Base-by-base conservation (phyloP, 176 grass and related monocot genomes). In the Avena eriantha region DNA sequence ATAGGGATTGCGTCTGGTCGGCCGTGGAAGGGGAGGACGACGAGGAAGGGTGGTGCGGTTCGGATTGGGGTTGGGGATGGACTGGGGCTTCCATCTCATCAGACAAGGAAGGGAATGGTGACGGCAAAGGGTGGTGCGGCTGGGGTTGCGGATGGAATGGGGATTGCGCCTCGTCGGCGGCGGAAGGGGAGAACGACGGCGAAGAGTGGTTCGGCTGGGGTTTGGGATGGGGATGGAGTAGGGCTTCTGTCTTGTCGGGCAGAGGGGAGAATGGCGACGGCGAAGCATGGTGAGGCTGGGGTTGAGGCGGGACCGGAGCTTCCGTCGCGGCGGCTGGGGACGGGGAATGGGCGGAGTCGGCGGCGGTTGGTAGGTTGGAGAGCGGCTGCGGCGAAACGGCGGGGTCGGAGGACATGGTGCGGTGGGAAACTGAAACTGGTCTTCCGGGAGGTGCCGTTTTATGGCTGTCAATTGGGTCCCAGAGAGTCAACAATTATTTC, bases 371-470 rank as follows among this genome's bases (percentile, higher is more conserved):
- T 49, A 39, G 85, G 67, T 60, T 56, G 29, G 83, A 53, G 47
- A 10, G 53, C 88, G 73, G 87, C 87, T 74, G 88, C 92, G 89
- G 89, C 70, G 88, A 85, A 87, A 80, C 87, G 35, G 92, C 92
- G 88, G 84, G 79, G 87, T 89, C 77, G 61, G 88, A 81, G 50
- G 80, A 83, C 89, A 87, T 84, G 85, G 89, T 73, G 73, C 33
- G n/a, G 56, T 29, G 35, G 48, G 69, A 26, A 55, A 33, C 77
- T 7, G 76, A 16, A 11, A 49, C 66, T 73, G 43, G 21, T 76
- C 19, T 85, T 82, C 31, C 84, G 84, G 78, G 23, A 49, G 46
- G 9, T 48, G 29, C 72, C 34, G 26, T 69, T 48, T 90, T 65
- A 13, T 26, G 24, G 4, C 56, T 85, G 88, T 66, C 79, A 21